Percentiles rank a stretch among this genome's conserved stretches.
phyloP scores from a whole-genome alignment of 192 early-diverging fungal species.

The Backusella morwellensis region DNA sequence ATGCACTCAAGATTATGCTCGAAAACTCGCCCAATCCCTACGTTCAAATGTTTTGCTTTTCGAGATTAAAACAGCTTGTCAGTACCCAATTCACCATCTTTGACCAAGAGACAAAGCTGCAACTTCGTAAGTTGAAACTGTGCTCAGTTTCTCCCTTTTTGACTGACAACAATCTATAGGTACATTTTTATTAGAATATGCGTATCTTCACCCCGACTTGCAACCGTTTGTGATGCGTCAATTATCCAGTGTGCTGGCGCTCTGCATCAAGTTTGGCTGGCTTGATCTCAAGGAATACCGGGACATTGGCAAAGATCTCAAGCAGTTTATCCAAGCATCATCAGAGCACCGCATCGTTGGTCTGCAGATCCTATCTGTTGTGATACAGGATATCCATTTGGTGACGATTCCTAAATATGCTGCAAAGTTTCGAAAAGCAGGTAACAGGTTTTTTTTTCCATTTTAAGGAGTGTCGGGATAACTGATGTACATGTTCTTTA shows the following conservation, averaged over 20 bases:
- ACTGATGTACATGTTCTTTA: background rate
- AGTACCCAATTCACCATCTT: conserved; percentile 36
- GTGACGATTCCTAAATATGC: conserved; percentile 56
- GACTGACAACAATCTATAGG: conserved; percentile 31
- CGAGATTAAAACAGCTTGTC: conserved; percentile 57
- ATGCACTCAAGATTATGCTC: conserved; percentile 53
- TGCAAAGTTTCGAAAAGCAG: conserved; percentile 65
- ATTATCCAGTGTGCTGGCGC: conserved; percentile 57
- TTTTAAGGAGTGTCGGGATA: background rate
- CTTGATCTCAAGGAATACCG: conserved; percentile 67
- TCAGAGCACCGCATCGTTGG: conserved; percentile 61
- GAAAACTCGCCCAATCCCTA: conserved; percentile 62
- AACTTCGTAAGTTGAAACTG: conserved; percentile 18
- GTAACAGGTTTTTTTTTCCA: conserved; percentile 30
- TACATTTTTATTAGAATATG: conserved; percentile 59
- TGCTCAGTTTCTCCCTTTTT: background rate
- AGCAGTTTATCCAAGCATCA: conserved; percentile 55
- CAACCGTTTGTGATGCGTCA: conserved; percentile 56
- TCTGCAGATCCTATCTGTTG: conserved; percentile 60
- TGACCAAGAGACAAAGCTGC: conserved; percentile 26
- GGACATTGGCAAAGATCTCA: conserved; percentile 47
- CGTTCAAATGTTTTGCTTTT: conserved; percentile 60
- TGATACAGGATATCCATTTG: conserved; percentile 76
- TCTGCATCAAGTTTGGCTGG: conserved; percentile 71
- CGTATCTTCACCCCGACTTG: conserved; percentile 50